Evolutionary conservation across 2,329 filamentous ascomycete species (phyloP).

Genomic region (Trichoderma hamatum): DNA sequence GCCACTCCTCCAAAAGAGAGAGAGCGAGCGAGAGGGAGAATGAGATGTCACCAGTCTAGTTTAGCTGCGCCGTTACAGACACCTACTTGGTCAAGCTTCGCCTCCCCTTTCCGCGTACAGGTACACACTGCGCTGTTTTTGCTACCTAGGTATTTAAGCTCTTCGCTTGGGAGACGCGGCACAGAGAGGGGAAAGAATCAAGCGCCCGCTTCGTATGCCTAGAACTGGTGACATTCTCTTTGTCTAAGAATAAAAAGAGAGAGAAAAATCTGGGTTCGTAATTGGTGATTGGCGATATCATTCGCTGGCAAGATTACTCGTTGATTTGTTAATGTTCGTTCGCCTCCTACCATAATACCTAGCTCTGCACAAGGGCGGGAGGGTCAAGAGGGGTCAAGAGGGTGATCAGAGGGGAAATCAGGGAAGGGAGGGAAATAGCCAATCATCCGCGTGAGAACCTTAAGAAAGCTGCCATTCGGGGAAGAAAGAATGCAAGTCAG

Average conservation of each 20-base stretch:
- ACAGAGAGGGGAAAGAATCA: not conserved
- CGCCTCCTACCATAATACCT: not conserved
- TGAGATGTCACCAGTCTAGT: slow-evolving; percentile 22
- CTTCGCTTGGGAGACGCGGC: slow-evolving; percentile 18
- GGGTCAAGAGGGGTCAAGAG: not conserved
- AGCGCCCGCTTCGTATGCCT: slow-evolving; percentile 10
- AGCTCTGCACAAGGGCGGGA: slow-evolving; percentile 10
- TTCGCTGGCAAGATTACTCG: not conserved
- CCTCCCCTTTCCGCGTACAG: not conserved
- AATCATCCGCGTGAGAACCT: slow-evolving; percentile 25
- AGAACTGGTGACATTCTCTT: not conserved
- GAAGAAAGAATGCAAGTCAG: slow-evolving; percentile 19
- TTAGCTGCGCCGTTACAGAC: slow-evolving; percentile 5
- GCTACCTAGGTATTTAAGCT: not conserved
- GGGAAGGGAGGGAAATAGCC: not conserved
- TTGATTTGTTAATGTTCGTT: not conserved
- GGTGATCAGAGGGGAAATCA: not conserved
- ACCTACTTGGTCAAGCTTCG: not conserved
- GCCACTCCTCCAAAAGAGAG: slow-evolving; percentile 4
- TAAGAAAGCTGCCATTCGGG: slow-evolving; percentile 24
- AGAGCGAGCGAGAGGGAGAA: not conserved
- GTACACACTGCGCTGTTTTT: slow-evolving; percentile 15
- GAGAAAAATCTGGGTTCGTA: not conserved
- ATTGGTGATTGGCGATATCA: not conserved
- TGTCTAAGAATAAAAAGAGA: not conserved